Percentiles rank a stretch among this genome's conserved stretches.
phyloP scores from a whole-genome alignment of 495 filamentous ascomycete species.

The Aspergillus cavernicola region DNA sequence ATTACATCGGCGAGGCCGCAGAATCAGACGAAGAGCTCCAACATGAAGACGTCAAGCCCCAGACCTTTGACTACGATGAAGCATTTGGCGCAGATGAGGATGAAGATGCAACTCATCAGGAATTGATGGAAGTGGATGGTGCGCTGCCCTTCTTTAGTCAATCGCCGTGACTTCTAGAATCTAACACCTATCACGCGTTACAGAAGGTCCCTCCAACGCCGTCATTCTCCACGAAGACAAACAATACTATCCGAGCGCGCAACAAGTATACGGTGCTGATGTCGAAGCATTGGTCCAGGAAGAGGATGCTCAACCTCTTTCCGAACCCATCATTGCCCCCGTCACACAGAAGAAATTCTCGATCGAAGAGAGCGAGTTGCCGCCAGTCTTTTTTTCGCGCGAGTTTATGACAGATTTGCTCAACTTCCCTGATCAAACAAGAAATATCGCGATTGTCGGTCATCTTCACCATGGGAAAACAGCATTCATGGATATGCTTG shows the following conservation, averaged over 20 bases:
- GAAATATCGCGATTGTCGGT: conserved; percentile 87
- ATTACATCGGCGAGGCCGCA: conserved; percentile 89
- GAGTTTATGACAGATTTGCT: conserved; percentile 95
- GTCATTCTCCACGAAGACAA: conserved; percentile 98
- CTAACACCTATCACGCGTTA: conserved; percentile 24
- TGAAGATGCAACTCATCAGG: conserved; percentile 60
- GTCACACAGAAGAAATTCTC: conserved; percentile 94
- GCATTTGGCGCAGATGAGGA: conserved; percentile 61
- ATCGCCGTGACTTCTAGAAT: neutral
- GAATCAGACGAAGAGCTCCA: conserved; percentile 85
- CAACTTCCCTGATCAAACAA: conserved; percentile 89
- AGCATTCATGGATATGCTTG: conserved; percentile 97
- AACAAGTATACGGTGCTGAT: conserved; percentile 88
- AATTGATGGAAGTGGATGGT: conserved; percentile 95
- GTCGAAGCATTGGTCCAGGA: conserved; percentile 96
- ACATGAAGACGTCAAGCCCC: conserved; percentile 62
- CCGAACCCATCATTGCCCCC: conserved; percentile 89
- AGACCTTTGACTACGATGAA: conserved; percentile 78
- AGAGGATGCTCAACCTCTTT: conserved; percentile 90
- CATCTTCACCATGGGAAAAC: conserved; percentile 98
- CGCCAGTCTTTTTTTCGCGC: conserved; percentile 79
- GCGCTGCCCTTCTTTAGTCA: conserved; percentile 20
- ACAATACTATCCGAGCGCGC: conserved; percentile 96
- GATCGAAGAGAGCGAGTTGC: conserved; percentile 85
- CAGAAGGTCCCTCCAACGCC: conserved; percentile 93